Evolutionary conservation across 2,329 filamentous ascomycete species (phyloP).

Genomic region (Fusarium torreyae): DNA sequence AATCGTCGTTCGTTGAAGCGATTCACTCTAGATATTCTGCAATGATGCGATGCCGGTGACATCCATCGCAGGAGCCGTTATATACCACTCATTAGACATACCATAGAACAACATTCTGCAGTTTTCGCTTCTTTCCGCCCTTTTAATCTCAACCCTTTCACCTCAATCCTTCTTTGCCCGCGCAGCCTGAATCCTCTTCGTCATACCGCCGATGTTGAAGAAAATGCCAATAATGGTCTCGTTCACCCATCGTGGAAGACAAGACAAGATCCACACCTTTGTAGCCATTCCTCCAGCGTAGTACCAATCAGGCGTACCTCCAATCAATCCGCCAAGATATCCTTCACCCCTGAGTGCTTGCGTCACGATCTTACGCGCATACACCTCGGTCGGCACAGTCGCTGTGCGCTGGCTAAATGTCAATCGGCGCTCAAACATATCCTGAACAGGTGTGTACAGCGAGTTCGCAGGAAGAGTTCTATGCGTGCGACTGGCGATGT

Average conservation of each 20-base stretch:
- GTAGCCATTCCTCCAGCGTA: constrained; percentile 55
- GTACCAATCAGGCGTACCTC: constrained; percentile 54
- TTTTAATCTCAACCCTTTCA: not conserved
- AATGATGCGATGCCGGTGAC: not conserved
- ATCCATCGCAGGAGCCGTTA: not conserved
- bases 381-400: constrained; percentile 62
- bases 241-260: constrained; percentile 49
- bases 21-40: not conserved
- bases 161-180: constrained; percentile 45
- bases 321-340: constrained; percentile 53
- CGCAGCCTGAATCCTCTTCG: constrained; percentile 45
- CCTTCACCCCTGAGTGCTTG: constrained; percentile 60
- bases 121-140: not conserved
- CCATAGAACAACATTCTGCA: not conserved
- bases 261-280: constrained; percentile 48
- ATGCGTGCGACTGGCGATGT: constrained; percentile 61
- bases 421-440: constrained; percentile 63
- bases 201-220: constrained; percentile 50
- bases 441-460: constrained; percentile 62
- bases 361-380: constrained; percentile 60
- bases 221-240: constrained; percentile 51
- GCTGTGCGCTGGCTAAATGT: constrained; percentile 64
- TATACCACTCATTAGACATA: constrained; percentile 1
- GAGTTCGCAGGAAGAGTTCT: constrained; percentile 62
- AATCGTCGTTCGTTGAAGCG: not conserved